phyloP scores from a whole-genome alignment of 2,329 filamentous ascomycete species.

The Pestalotiopsis sp. region DNA sequence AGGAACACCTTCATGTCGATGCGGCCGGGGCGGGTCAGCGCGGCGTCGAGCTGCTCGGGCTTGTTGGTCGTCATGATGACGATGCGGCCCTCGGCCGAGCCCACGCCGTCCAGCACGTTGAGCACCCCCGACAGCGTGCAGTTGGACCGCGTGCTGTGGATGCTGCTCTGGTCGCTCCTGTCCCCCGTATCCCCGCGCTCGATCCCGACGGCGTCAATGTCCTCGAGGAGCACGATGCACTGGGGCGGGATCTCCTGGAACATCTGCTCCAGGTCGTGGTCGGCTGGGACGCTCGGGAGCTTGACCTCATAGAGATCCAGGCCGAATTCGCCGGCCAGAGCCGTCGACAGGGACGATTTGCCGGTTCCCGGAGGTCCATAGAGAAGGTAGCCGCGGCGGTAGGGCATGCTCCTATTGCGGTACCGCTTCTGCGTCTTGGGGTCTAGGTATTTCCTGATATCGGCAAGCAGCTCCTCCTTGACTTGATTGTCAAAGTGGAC shows the following conservation, averaged over 20 bases:
- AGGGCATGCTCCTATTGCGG: constrained; percentile 66
- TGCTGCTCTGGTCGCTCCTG: constrained; percentile 23
- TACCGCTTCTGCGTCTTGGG: constrained; percentile 57
- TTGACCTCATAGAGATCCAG: constrained; percentile 57
- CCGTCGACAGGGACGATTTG: constrained; percentile 50
- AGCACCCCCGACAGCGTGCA: constrained; percentile 63
- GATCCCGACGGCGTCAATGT: constrained; percentile 52
- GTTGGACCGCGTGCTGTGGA: constrained; percentile 25
- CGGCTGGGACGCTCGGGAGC: constrained; percentile 40
- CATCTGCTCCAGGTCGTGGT: constrained; percentile 52
- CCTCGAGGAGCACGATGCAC: constrained; percentile 59
- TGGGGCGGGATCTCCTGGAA: constrained; percentile 54
- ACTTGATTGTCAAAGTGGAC: constrained; percentile 50
- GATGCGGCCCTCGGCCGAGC: constrained; percentile 65
- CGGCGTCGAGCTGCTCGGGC: constrained; percentile 59
- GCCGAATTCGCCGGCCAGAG: constrained; percentile 52
- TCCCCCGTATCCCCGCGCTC: constrained; percentile 35
- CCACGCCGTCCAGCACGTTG: constrained; percentile 67
- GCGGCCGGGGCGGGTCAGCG: constrained; percentile 61
- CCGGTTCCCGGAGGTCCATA: constrained; percentile 34
- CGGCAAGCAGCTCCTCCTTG: constrained; percentile 49
- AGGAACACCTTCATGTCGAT: constrained; percentile 60
- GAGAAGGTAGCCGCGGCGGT: constrained; percentile 49
- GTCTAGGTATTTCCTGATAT: constrained; percentile 55
- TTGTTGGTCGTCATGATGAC: constrained; percentile 71